Evolutionary conservation across 1,284 basidiomycete species (phyloP).

Genomic region (Golubevia pallescens): DNA sequence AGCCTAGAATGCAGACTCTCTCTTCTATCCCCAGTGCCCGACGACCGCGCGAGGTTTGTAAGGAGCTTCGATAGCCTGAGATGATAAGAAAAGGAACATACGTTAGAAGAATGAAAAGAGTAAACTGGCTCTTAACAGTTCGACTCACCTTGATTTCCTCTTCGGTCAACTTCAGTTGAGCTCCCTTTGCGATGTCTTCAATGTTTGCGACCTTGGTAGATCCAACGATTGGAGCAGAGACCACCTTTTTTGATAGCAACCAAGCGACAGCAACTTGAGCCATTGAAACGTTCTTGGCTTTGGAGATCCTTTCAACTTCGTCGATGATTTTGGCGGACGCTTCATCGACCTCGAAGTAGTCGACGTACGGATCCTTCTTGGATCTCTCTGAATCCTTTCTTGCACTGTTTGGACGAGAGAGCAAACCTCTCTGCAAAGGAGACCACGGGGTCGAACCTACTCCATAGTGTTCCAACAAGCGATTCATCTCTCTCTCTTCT

Average conservation of each 20-base stretch:
- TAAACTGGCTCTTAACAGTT: too few species aligned
- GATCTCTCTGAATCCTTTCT: neutral
- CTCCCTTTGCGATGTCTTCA: too few species aligned
- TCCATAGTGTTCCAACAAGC: constrained; percentile 68
- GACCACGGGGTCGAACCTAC: constrained; percentile 67
- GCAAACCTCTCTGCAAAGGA: constrained; percentile 66
- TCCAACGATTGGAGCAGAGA: neutral
- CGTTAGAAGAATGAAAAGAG: too few species aligned
- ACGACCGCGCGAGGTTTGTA: too few species aligned
- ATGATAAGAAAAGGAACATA: too few species aligned
- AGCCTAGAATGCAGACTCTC: too few species aligned
- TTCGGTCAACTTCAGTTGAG: too few species aligned
- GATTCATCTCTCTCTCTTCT: constrained; percentile 68
- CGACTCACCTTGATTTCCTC: too few species aligned
- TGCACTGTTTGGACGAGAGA: constrained; percentile 56
- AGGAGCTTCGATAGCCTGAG: too few species aligned
- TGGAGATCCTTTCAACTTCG: constrained; percentile 66
- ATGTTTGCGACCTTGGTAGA: neutral
- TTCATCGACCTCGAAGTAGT: neutral
- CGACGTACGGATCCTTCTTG: neutral
- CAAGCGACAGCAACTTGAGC: constrained; percentile 66
- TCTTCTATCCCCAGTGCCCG: too few species aligned
- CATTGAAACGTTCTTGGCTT: constrained; percentile 65
- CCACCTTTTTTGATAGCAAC: constrained; percentile 20
- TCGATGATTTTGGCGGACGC: constrained; percentile 19